Evolutionary conservation across 2,329 filamentous ascomycete species (phyloP).

Genomic region (Trichocomaceae sp.): DNA sequence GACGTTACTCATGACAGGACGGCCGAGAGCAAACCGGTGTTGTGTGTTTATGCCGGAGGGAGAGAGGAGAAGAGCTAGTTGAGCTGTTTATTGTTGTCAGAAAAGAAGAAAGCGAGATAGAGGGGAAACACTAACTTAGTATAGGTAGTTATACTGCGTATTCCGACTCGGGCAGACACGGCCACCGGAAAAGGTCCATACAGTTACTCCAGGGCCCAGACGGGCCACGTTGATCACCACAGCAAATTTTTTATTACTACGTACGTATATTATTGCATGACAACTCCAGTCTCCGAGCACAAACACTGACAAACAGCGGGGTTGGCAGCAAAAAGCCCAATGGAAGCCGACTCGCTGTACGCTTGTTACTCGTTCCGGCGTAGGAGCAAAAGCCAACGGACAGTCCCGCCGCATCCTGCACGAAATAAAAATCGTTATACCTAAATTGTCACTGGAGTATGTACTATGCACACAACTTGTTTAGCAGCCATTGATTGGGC

Average conservation of each 20-base stretch:
- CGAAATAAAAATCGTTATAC: neutral
- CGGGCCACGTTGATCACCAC: constrained; percentile 12
- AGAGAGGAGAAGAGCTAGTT: neutral
- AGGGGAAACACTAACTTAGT: too few relatives aligned
- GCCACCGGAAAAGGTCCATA: constrained; percentile 4
- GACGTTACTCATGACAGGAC: constrained; percentile 5
- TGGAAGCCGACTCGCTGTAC: constrained; percentile 8
- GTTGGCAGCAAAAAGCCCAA: constrained; percentile 2
- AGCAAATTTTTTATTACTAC: neutral
- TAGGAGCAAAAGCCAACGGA: constrained; percentile 8
- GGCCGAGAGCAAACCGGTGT: neutral
- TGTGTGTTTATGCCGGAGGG: neutral
- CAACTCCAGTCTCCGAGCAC: too few relatives aligned
- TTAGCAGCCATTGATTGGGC: too few relatives aligned
- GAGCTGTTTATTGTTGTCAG: neutral
- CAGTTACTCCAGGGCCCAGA: neutral
- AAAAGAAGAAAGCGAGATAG: neutral
- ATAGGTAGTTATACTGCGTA: too few relatives aligned
- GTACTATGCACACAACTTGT: too few relatives aligned
- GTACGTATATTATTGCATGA: too few relatives aligned
- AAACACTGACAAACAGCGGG: constrained; percentile 9
- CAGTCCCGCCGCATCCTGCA: constrained; percentile 8
- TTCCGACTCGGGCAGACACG: constrained; percentile 10
- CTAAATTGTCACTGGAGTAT: too few relatives aligned
- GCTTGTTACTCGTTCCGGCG: constrained; percentile 11